Evolutionary conservation across 225 moss, liverwort and hornwort genomes (phyloP).

Genomic region (Anthoceros angustus): DNA sequence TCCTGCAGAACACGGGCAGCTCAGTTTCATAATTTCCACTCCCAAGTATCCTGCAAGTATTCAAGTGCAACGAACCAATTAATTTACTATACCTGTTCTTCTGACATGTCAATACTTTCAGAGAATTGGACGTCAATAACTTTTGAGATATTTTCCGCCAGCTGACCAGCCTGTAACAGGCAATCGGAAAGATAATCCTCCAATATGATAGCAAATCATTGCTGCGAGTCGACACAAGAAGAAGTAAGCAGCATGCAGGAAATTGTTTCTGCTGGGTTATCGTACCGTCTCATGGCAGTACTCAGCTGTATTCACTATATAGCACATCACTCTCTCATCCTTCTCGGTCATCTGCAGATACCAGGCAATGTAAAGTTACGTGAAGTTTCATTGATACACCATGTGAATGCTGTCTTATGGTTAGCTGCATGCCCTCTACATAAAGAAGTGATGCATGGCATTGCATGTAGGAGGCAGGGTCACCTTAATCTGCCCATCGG

Average conservation of each 20-base stretch:
- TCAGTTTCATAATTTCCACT: background rate
- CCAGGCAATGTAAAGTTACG: background rate
- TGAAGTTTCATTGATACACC: background rate
- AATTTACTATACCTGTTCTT: constrained; percentile 57
- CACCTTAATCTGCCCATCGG: constrained; percentile 98
- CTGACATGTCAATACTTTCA: constrained; percentile 99
- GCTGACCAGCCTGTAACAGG: constrained; percentile 61
- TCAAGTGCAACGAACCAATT: background rate
- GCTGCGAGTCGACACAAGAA: constrained; percentile 6
- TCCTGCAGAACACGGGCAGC: constrained; percentile 36
- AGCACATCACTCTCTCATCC: constrained; percentile 94
- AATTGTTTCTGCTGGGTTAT: constrained; percentile 2
- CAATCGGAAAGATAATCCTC: constrained; percentile 8
- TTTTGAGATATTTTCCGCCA: constrained; percentile 95
- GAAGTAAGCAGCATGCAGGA: constrained; percentile 8
- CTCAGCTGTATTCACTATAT: constrained; percentile 95
- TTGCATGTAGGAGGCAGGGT: background rate
- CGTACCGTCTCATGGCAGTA: constrained; percentile 98
- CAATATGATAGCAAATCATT: background rate
- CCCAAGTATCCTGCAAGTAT: background rate
- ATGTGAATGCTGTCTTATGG: background rate
- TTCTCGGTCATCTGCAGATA: constrained; percentile 67
- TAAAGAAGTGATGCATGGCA: background rate
- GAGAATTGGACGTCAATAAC: constrained; percentile 97
- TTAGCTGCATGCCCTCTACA: no score